Evolutionary conservation across 768 basidiomycete genomes (phyloP).

Genomic region (Podaxis mareebaensis): DNA sequence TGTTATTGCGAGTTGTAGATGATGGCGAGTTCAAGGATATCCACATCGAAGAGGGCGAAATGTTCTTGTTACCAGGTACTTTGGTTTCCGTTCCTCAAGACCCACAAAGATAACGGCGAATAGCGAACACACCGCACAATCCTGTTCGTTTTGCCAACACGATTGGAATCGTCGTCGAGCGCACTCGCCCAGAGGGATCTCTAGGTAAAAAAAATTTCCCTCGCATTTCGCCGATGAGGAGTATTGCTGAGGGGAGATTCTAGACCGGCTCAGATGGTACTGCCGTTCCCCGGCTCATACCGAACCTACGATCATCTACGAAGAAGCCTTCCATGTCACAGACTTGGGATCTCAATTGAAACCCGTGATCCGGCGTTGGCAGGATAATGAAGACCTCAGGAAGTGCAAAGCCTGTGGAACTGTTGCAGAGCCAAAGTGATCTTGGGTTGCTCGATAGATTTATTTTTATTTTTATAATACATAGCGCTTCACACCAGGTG

Average conservation of each 20-base stretch:
- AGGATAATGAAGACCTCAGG: conserved; percentile 60
- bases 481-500: too few relatives aligned
- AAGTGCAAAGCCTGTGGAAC: conserved; percentile 72
- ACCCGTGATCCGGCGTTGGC: conserved; percentile 87
- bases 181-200: conserved; percentile 72
- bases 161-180: conserved; percentile 89
- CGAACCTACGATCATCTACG: conserved; percentile 39
- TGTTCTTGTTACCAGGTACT: conserved; percentile 91
- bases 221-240: neutral
- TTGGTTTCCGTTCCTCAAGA: neutral
- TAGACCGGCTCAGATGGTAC: conserved; percentile 93
- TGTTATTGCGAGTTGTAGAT: conserved; percentile 87
- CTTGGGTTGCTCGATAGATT: neutral
- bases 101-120: neutral
- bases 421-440: conserved; percentile 38
- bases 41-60: conserved; percentile 89
- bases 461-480: neutral
- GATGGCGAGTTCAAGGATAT: conserved; percentile 83
- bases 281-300: conserved; percentile 66
- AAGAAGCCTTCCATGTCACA: conserved; percentile 84
- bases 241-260: neutral
- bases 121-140: conserved; percentile 96
- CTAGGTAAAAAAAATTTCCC: conserved; percentile 48
- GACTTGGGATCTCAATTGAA: conserved; percentile 94
- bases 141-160: conserved; percentile 91